Conservation (phyloP, 495 filamentous ascomycete species). For the Penicillium macrosclerotiorum region DNA sequence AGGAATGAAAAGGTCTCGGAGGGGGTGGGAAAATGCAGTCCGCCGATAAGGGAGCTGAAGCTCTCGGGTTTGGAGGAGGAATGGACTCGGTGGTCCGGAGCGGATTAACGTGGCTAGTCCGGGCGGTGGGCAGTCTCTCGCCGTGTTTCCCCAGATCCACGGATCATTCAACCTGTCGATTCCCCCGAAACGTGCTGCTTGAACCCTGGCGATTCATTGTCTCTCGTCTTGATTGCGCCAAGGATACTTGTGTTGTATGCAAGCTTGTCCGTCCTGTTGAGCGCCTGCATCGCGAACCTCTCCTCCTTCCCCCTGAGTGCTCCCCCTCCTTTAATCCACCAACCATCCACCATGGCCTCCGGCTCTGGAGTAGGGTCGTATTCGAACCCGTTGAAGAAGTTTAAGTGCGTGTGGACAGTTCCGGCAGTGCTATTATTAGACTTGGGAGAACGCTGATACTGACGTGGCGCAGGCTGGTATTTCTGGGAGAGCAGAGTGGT, state of each 20-base stretch:
- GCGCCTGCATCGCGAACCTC: conserved; percentile 6
- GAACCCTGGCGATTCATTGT: background rate
- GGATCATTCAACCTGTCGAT: conserved; percentile 14
- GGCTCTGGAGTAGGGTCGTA: conserved; percentile 74
- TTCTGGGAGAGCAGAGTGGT: conserved; percentile 98
- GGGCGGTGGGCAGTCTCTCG: conserved; percentile 19
- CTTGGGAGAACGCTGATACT: conserved; percentile 4
- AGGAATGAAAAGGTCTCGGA: conserved; percentile 23
- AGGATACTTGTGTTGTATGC: background rate
- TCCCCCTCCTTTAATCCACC: conserved; percentile 13
- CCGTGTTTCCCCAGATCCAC: conserved; percentile 27
- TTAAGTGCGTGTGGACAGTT: conserved; percentile 66
- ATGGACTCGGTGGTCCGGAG: conserved; percentile 26
- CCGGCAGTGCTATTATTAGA: background rate
- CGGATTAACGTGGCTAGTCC: conserved; percentile 29
- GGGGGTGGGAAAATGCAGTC: conserved; percentile 3
- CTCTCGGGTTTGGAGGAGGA: conserved; percentile 17
- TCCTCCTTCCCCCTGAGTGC: conserved; percentile 27
- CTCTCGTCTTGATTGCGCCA: background rate
- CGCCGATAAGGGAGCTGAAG: conserved; percentile 20
- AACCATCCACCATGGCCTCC: conserved; percentile 51
- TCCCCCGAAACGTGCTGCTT: conserved; percentile 4
- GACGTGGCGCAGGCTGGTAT: conserved; percentile 70
- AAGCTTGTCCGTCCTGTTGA: background rate
- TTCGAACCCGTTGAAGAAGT: conserved; percentile 99